Percentiles rank a stretch among this genome's conserved stretches.
Evolutionary conservation across 2,329 filamentous ascomycete genomes (phyloP).

Genomic region (Cercospora brassicicola): DNA sequence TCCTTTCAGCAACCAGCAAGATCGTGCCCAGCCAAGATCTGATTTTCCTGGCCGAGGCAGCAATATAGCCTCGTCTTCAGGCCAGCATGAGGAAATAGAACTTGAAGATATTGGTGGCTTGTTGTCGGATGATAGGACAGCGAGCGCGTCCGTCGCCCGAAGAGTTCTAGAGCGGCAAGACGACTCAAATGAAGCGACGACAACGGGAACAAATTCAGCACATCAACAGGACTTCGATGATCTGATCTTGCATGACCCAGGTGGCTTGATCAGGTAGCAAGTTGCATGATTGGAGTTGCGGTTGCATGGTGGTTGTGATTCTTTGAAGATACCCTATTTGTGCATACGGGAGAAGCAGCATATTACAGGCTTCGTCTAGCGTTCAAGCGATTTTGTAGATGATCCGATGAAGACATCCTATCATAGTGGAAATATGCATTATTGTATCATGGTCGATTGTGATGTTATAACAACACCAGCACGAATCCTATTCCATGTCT

Average conservation of each 20-base stretch:
- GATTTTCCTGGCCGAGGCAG: not conserved
- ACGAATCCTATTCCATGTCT: not conserved
- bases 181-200: not conserved
- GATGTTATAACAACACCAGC: not conserved
- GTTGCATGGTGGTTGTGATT: not conserved
- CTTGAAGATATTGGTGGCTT: conserved; percentile 27
- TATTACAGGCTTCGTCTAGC: not conserved
- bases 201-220: not conserved
- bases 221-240: conserved; percentile 21
- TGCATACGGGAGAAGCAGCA: not conserved
- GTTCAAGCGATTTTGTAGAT: not conserved
- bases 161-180: conserved; percentile 14
- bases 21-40: not conserved
- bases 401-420: not conserved
- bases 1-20: not conserved
- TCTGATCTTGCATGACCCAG: conserved; percentile 29
- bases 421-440: not conserved
- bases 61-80: not conserved
- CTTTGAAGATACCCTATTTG: not conserved
- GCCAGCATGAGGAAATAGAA: conserved; percentile 19
- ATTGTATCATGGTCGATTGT: not conserved
- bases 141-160: conserved; percentile 17
- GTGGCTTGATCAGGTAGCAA: conserved; percentile 22
- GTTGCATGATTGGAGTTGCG: not conserved
- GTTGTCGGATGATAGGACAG: conserved; percentile 18